Percentiles rank a stretch among this genome's conserved stretches.
These are phyloP conservation scores for Rhinocladiella mackenziei DNA, from an alignment of 2,329 filamentous ascomycete genomes.

Conservation along the genomic window DNA sequence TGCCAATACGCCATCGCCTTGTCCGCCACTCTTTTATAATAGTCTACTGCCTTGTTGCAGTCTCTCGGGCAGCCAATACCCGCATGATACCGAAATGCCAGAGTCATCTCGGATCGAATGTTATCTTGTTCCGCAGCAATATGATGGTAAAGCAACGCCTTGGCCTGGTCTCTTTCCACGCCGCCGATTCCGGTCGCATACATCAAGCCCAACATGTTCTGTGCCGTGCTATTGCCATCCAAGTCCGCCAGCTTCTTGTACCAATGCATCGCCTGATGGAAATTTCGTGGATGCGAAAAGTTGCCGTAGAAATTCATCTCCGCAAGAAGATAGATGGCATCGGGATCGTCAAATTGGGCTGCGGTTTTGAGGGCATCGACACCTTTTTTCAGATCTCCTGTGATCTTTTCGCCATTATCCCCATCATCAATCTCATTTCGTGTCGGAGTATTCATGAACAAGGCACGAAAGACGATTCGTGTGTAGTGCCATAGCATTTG, in stretches of 20 bases:
- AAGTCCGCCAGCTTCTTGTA: constrained; percentile 73
- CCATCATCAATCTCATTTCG: constrained; percentile 32
- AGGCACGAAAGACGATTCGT: constrained; percentile 57
- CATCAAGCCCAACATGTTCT: constrained; percentile 94
- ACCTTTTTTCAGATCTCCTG: constrained; percentile 53
- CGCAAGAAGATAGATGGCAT: constrained; percentile 83
- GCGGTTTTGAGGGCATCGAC: constrained; percentile 58
- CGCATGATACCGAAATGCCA: constrained; percentile 77
- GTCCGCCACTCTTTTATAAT: constrained; percentile 90
- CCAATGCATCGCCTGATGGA: constrained; percentile 71
- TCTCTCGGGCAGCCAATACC: constrained; percentile 82
- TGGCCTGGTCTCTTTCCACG: constrained; percentile 81
- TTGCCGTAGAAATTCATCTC: constrained; percentile 98
- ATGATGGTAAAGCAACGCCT: constrained; percentile 87
- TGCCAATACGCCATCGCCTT: constrained; percentile 86
- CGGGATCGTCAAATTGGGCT: constrained; percentile 55
- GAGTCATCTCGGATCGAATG: constrained; percentile 85
- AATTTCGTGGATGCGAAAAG: constrained; percentile 79
- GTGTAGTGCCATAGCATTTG: constrained; percentile 58
- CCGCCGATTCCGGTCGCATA: constrained; percentile 89
- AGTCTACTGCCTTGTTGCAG: constrained; percentile 78
- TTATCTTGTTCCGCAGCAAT: constrained; percentile 84
- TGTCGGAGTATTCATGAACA: constrained; percentile 62
- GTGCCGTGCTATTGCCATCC: constrained; percentile 83
- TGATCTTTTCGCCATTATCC: constrained; percentile 36